These are phyloP conservation scores for Astrocystis sublimbata DNA, from an alignment of 495 filamentous ascomycete species.

Conservation along the genomic window DNA sequence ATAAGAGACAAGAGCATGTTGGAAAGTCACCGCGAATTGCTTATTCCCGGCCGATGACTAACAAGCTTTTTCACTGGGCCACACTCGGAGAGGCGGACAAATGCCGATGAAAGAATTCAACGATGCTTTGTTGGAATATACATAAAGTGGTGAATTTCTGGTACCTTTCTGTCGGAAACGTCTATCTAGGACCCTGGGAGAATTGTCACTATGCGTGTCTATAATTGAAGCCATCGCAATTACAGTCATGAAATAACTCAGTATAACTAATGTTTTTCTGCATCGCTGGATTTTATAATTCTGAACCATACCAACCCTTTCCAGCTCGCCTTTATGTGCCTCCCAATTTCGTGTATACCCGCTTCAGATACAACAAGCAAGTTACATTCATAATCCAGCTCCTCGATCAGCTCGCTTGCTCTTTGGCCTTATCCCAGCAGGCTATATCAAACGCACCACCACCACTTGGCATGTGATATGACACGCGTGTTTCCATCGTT, in stretches of 20 bases:
- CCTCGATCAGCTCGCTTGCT: background rate
- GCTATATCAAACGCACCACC: background rate
- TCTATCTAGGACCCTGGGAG: too few species aligned
- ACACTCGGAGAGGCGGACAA: background rate
- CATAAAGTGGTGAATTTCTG: background rate
- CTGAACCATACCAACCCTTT: too few species aligned
- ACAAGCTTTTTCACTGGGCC: background rate
- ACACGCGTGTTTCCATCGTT: background rate
- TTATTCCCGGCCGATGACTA: conserved; percentile 10
- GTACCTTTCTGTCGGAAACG: background rate
- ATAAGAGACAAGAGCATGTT: background rate
- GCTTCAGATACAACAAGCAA: too few species aligned
- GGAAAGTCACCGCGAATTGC: background rate
- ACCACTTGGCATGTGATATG: conserved; percentile 8
- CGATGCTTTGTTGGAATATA: background rate
- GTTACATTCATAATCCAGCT: too few species aligned
- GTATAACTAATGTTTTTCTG: too few species aligned
- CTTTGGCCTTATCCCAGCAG: background rate
- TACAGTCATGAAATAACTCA: too few species aligned
- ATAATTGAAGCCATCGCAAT: too few species aligned
- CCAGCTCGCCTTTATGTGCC: too few species aligned
- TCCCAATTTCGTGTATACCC: too few species aligned
- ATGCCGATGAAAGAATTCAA: background rate
- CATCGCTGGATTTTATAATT: too few species aligned
- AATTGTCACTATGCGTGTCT: too few species aligned